Percentiles rank a stretch among this genome's conserved stretches.
These are phyloP conservation scores for Zalerion maritima DNA, from an alignment of 495 filamentous ascomycete genomes.

Conservation along the genomic window DNA sequence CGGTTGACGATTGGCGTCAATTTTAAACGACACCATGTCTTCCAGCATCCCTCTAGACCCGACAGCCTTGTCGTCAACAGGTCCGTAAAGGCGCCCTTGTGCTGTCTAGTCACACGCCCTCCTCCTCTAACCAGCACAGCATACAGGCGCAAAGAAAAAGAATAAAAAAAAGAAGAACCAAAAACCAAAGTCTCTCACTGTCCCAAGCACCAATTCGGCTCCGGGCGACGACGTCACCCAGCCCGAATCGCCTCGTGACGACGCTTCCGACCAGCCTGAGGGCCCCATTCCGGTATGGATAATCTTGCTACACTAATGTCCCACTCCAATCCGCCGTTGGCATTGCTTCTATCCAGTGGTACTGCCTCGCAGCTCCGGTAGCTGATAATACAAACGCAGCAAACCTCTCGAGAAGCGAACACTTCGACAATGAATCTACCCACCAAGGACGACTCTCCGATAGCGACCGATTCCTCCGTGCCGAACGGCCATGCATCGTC, in stretches of 20 bases:
- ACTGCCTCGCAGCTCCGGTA: too few relatives aligned
- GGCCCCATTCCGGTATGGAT: constrained; percentile 7
- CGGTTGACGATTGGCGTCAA: constrained; percentile 1
- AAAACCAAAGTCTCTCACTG: constrained; percentile 23
- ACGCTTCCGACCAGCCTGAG: constrained; percentile 22
- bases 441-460: constrained; percentile 18
- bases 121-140: constrained; percentile 6
- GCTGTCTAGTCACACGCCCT: constrained; percentile 10
- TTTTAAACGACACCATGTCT: constrained; percentile 10
- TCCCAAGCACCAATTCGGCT: constrained; percentile 21
- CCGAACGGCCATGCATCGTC: constrained; percentile 7
- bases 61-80: constrained; percentile 13
- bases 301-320: too few relatives aligned
- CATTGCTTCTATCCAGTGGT: too few relatives aligned
- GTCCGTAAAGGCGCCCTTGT: constrained; percentile 1
- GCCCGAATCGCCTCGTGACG: constrained; percentile 16
- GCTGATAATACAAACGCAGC: too few relatives aligned
- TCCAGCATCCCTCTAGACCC: constrained; percentile 17
- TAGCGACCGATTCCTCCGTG: constrained; percentile 6
- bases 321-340: too few relatives aligned
- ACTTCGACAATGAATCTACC: constrained; percentile 9
- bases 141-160: constrained; percentile 44
- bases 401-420: constrained; percentile 8
- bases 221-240: constrained; percentile 17
- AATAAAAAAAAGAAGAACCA: constrained; percentile 59